Conservation (phyloP, 768 basidiomycete species). For the Mycena maculata region DNA sequence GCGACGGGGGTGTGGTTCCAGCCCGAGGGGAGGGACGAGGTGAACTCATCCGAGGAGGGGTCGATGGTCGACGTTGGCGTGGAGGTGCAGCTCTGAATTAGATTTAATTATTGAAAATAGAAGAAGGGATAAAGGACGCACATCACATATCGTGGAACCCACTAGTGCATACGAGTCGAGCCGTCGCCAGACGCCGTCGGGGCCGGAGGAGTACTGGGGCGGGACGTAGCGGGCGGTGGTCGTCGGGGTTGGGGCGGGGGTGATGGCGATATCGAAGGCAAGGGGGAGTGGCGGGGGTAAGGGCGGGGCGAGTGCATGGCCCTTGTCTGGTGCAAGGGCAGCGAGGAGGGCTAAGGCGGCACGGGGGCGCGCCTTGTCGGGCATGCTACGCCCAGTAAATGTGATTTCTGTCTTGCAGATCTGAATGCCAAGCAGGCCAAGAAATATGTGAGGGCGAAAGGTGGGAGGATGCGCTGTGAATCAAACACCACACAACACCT, state of each 20-base stretch:
- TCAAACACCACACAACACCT: too few relatives aligned
- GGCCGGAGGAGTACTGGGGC: conserved; percentile 62
- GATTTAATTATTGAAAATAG: neutral
- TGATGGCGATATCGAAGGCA: neutral
- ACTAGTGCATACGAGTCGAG: conserved; percentile 69
- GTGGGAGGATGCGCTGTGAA: too few relatives aligned
- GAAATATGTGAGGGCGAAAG: neutral
- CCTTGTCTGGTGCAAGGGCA: neutral
- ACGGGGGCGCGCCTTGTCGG: neutral
- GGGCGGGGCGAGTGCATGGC: neutral
- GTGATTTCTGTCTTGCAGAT: too few relatives aligned
- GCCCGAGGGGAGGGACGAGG: conserved; percentile 62
- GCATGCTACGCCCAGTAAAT: too few relatives aligned
- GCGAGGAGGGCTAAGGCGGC: neutral
- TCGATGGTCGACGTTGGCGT: conserved; percentile 36
- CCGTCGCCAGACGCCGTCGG: conserved; percentile 70
- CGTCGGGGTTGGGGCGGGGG: conserved; percentile 17
- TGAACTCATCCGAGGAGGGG: conserved; percentile 43
- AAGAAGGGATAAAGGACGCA: conserved; percentile 45
- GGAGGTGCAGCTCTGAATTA: conserved; percentile 25
- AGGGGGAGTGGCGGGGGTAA: neutral
- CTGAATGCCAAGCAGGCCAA: neutral
- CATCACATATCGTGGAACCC: conserved; percentile 75
- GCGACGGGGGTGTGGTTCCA: conserved; percentile 52
- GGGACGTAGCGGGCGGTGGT: conserved; percentile 52